Percentiles rank a stretch among this genome's conserved stretches.
Evolutionary conservation across 768 basidiomycete genomes (phyloP).

Genomic region (Kwoniella dendrophila): DNA sequence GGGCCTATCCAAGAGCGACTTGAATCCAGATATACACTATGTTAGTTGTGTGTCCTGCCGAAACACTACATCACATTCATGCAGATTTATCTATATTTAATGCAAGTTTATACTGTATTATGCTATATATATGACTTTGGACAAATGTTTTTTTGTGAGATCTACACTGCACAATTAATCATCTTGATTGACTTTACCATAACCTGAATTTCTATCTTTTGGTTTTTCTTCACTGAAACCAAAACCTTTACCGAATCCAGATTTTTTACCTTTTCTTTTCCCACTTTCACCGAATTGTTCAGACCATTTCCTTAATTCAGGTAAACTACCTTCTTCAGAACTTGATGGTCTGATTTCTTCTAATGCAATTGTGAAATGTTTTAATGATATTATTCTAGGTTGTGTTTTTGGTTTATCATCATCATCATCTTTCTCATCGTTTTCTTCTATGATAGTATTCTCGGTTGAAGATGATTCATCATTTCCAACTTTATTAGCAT

Average conservation of each 20-base stretch:
- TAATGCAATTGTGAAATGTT: slow-evolving; percentile 80
- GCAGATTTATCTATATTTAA: not conserved
- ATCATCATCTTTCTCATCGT: not conserved
- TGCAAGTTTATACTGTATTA: too few relatives aligned
- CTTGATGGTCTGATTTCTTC: slow-evolving; percentile 87
- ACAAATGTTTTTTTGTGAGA: too few relatives aligned
- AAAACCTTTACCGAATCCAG: slow-evolving; percentile 86
- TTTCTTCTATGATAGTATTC: not conserved
- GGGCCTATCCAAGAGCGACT: too few relatives aligned
- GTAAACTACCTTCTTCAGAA: slow-evolving; percentile 63
- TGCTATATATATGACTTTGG: too few relatives aligned
- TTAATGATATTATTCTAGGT: slow-evolving; percentile 35
- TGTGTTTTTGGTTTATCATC: not conserved
- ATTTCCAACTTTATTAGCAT: slow-evolving; percentile 12
- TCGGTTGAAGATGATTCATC: slow-evolving; percentile 8
- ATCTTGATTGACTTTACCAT: slow-evolving; percentile 43
- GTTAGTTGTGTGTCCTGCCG: too few relatives aligned
- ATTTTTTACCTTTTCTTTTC: slow-evolving; percentile 65
- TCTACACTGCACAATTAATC: too few relatives aligned
- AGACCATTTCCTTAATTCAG: slow-evolving; percentile 67
- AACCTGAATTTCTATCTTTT: slow-evolving; percentile 31
- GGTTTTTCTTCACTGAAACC: slow-evolving; percentile 64
- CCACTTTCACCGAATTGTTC: slow-evolving; percentile 91
- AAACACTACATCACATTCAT: too few relatives aligned
- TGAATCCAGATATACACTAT: too few relatives aligned